Evolutionary conservation across 192 early-diverging fungal species (phyloP).

Genomic region (Coemansia sp.): DNA sequence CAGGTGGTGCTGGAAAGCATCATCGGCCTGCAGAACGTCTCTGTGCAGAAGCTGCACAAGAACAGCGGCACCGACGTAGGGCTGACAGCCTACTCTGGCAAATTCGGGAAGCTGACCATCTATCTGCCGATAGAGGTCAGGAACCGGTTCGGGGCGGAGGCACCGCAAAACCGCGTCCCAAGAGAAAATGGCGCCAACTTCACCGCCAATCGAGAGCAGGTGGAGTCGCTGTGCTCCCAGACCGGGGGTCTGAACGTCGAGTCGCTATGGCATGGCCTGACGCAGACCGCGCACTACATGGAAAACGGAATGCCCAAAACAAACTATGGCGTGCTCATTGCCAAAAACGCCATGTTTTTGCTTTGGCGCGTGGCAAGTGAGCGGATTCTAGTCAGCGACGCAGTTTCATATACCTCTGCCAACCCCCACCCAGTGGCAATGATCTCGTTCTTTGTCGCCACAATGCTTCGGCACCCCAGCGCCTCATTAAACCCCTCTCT

Average conservation of each 20-base stretch:
- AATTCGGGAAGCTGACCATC: neutral
- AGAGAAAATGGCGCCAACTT: neutral
- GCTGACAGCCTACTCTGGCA: neutral
- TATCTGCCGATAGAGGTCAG: constrained; percentile 2
- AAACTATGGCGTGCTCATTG: neutral
- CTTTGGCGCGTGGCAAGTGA: neutral
- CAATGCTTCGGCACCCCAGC: neutral
- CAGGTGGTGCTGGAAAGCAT: neutral
- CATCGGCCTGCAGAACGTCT: neutral
- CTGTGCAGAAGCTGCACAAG: neutral
- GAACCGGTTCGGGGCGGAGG: neutral
- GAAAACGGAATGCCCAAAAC: neutral
- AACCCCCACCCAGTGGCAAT: neutral
- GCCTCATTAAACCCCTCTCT: neutral
- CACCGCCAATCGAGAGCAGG: neutral
- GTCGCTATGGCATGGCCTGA: neutral
- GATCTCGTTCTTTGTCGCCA: neutral
- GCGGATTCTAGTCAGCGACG: neutral
- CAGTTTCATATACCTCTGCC: neutral
- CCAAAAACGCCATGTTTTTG: neutral
- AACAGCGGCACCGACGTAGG: constrained; percentile 6
- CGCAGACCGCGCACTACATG: neutral
- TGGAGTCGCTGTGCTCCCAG: neutral
- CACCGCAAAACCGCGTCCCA: too few relatives aligned
- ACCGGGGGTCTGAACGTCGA: neutral